phyloP scores from a whole-genome alignment of 345 rosid species.

The Murraya koenigii region DNA sequence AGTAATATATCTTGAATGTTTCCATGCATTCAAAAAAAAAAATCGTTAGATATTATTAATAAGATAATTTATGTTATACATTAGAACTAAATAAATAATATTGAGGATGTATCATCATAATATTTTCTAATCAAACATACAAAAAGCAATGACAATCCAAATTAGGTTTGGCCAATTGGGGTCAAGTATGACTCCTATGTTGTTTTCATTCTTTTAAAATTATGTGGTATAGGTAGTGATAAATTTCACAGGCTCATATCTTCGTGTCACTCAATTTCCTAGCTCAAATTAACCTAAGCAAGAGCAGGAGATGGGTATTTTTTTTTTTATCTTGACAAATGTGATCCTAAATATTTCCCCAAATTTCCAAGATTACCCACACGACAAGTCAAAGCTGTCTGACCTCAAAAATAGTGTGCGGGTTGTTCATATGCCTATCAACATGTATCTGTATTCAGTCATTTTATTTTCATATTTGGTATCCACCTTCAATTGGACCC shows the following conservation, averaged over 20 bases:
- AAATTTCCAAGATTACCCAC: slow-evolving; percentile 15
- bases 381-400: slow-evolving; percentile 20
- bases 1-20: too few species aligned
- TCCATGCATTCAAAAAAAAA: too few species aligned
- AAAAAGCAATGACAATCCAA: not conserved
- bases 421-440: slow-evolving; percentile 15
- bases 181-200: not conserved
- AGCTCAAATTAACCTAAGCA: not conserved
- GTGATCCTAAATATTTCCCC: not conserved
- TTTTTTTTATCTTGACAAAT: not conserved
- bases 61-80: not conserved
- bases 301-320: not conserved
- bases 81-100: not conserved
- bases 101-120: not conserved
- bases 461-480: slow-evolving; percentile 4
- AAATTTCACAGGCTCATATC: not conserved
- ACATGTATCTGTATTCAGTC: slow-evolving; percentile 1
- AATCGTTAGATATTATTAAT: too few species aligned
- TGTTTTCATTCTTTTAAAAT: slow-evolving; percentile 6
- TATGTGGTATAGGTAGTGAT: not conserved
- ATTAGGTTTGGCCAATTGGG: not conserved
- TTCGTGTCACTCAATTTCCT: not conserved
- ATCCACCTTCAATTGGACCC: slow-evolving; percentile 5
- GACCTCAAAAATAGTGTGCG: slow-evolving; percentile 11
- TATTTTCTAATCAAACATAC: not conserved